phyloP scores from a whole-genome alignment of 129 eudicot species.

The Arctium lappa region DNA sequence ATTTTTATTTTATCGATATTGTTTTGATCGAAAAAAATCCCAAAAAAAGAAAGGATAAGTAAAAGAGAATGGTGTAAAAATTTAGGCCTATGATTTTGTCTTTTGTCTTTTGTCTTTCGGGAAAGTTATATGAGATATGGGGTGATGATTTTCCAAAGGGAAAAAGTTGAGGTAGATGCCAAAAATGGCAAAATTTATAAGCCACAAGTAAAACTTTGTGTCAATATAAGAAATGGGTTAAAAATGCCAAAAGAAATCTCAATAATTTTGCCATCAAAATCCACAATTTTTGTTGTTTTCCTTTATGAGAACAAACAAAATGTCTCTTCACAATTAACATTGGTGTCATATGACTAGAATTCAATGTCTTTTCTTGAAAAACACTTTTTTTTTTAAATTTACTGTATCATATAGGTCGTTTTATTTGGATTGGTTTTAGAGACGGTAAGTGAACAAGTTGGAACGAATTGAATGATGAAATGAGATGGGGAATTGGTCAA shows the following conservation, averaged over 20 bases:
- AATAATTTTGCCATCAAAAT: constrained; percentile 28
- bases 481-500: neutral
- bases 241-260: constrained; percentile 17
- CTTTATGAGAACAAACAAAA: constrained; percentile 21
- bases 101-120: constrained; percentile 5
- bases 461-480: neutral
- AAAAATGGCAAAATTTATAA: constrained; percentile 12
- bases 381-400: neutral
- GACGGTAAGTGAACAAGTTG: neutral
- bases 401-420: neutral
- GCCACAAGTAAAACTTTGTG: constrained; percentile 18
- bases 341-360: constrained; percentile 17
- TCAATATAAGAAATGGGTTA: constrained; percentile 1
- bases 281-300: constrained; percentile 30
- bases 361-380: constrained; percentile 20
- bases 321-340: constrained; percentile 26
- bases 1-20: neutral
- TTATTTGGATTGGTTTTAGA: neutral
- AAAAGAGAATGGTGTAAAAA: constrained; percentile 9
- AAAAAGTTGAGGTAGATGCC: constrained; percentile 1
- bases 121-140: neutral
- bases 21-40: neutral
- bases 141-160: constrained; percentile 5
- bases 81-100: constrained; percentile 20
- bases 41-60: neutral